A percentile compares a stretch with the other conserved stretches of the same genome.
Conservation (phyloP, 192 early-diverging fungal species). For the Backusella liffmaniae region DNA sequence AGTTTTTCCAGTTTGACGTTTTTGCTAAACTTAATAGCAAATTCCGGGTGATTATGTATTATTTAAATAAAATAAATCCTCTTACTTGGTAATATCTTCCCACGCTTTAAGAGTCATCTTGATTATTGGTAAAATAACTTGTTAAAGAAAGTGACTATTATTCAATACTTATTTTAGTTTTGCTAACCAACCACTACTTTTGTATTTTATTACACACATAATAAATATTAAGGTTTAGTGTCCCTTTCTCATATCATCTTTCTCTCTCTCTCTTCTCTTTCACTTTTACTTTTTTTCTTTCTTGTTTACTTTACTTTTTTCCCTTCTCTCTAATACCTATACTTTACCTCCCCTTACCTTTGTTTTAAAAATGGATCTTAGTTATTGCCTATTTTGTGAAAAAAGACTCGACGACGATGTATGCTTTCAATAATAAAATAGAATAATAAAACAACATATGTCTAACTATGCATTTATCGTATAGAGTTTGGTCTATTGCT, state of each 20-base stretch:
- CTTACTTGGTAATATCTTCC: background rate
- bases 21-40: background rate
- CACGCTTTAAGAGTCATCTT: slow-evolving; percentile 4
- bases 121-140: background rate
- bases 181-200: background rate
- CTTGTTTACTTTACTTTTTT: background rate
- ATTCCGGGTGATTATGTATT: background rate
- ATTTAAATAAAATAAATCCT: background rate
- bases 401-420: slow-evolving; percentile 5
- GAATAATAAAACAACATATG: background rate
- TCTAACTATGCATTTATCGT: background rate
- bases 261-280: background rate
- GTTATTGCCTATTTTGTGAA: slow-evolving; percentile 10
- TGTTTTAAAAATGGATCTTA: slow-evolving; percentile 5
- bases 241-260: background rate
- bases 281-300: background rate
- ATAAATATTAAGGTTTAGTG: background rate
- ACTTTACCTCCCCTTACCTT: background rate
- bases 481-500: slow-evolving; percentile 8
- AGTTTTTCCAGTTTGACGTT: background rate
- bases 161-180: background rate
- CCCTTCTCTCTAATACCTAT: background rate
- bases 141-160: background rate
- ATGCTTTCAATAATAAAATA: background rate
- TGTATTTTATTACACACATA: background rate